A percentile compares a stretch with the other conserved stretches of the same genome.
These are phyloP conservation scores for Opeltia flavorubescens DNA, from an alignment of 495 filamentous ascomycete species.

Conservation along the genomic window DNA sequence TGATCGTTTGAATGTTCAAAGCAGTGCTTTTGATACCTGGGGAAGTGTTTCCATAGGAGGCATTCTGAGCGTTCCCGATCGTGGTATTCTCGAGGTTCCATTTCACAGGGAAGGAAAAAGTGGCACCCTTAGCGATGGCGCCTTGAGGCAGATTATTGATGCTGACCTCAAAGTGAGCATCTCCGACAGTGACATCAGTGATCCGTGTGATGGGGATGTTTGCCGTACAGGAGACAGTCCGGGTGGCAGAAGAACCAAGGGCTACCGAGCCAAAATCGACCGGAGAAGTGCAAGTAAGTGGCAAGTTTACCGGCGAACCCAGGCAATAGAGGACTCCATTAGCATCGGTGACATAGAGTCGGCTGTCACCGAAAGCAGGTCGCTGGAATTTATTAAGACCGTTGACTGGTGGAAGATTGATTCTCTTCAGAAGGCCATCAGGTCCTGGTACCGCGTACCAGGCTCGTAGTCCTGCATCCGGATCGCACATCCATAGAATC, in stretches of 20 bases:
- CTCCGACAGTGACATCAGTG: slow-evolving; percentile 14
- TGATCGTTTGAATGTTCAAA: slow-evolving; percentile 21
- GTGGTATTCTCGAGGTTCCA: slow-evolving; percentile 10
- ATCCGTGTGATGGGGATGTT: slow-evolving; percentile 21
- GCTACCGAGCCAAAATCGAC: slow-evolving; percentile 30
- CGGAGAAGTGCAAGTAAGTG: slow-evolving; percentile 16
- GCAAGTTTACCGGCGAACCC: slow-evolving; percentile 23
- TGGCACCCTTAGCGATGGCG: slow-evolving; percentile 4
- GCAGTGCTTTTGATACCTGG: slow-evolving; percentile 14
- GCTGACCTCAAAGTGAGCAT: slow-evolving; percentile 11
- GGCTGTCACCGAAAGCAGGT: slow-evolving; percentile 26
- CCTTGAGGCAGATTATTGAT: slow-evolving; percentile 10
- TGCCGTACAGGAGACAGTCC: slow-evolving; percentile 23
- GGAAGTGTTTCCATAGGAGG: slow-evolving; percentile 10
- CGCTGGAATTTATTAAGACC: slow-evolving; percentile 22
- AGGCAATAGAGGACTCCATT: slow-evolving; percentile 26
- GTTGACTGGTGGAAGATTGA: slow-evolving; percentile 15
- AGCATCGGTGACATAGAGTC: slow-evolving; percentile 24
- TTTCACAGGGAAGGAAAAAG: slow-evolving; percentile 12
- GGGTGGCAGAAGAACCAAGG: slow-evolving; percentile 15
- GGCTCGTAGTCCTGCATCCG: slow-evolving; percentile 24
- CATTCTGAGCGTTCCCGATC: slow-evolving; percentile 8
- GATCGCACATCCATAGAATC: slow-evolving; percentile 28
- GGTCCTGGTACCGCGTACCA: slow-evolving; percentile 16
- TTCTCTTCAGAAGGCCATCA: slow-evolving; percentile 12